Conservation (phyloP, 2,329 filamentous ascomycete species). For the Fusarium nisikadoi region DNA sequence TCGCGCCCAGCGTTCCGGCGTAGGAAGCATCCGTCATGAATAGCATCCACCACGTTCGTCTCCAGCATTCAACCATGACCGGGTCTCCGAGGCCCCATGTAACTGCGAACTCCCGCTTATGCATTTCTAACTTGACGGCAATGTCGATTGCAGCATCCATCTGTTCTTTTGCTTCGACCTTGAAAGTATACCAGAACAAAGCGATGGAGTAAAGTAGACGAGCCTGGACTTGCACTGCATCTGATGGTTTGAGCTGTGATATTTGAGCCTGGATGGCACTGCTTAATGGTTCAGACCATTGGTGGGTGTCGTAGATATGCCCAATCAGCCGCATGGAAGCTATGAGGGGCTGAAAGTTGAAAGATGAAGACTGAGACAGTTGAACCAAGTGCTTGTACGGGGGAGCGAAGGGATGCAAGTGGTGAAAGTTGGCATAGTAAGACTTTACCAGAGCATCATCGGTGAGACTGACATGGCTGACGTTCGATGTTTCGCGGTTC, state of each 20-base stretch:
- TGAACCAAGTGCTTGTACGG: constrained; percentile 35
- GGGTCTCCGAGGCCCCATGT: constrained; percentile 59
- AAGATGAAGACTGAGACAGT: constrained; percentile 5
- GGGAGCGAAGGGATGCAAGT: constrained; percentile 46
- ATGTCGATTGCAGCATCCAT: constrained; percentile 64
- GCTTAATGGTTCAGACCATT: constrained; percentile 29
- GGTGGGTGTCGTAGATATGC: constrained; percentile 44
- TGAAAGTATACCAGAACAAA: constrained; percentile 49
- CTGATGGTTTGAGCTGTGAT: background rate
- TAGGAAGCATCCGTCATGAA: constrained; percentile 68
- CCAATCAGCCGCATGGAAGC: constrained; percentile 50
- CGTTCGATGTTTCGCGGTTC: background rate
- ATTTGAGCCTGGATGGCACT: constrained; percentile 9
- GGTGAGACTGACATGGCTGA: background rate
- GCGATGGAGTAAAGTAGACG: constrained; percentile 52
- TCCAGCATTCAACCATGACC: constrained; percentile 66
- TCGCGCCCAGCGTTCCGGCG: constrained; percentile 45
- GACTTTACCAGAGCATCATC: constrained; percentile 44
- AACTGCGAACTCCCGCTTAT: constrained; percentile 64
- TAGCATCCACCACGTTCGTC: constrained; percentile 79
- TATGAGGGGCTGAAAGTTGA: constrained; percentile 37
- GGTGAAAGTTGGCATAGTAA: constrained; percentile 52
- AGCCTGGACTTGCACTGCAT: constrained; percentile 50
- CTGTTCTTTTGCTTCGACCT: constrained; percentile 39
- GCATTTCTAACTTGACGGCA: constrained; percentile 69